Percentiles rank a stretch among this genome's conserved stretches.
These are phyloP conservation scores for Apiotrichum porosum DNA, from an alignment of 1,284 basidiomycete species.

Conservation along the genomic window DNA sequence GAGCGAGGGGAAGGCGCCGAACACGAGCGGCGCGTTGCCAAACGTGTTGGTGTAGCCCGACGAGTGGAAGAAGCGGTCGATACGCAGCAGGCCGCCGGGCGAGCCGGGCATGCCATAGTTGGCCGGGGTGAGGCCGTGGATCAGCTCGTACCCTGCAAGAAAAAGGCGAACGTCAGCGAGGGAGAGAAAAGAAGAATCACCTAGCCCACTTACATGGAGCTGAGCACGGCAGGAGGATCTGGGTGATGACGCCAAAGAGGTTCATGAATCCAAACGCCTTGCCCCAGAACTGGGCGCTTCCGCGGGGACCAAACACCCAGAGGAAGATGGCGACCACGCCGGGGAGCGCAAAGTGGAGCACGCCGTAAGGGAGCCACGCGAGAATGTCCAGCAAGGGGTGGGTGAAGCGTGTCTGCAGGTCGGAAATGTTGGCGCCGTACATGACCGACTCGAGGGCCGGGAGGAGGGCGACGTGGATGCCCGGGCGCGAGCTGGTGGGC, in stretches of 20 bases:
- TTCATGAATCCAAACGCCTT: constrained; percentile 92
- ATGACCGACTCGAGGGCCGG: constrained; percentile 91
- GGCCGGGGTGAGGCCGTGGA: constrained; percentile 92
- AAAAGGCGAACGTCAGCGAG: constrained; percentile 13
- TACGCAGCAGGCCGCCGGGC: constrained; percentile 85
- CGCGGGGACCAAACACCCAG: constrained; percentile 73
- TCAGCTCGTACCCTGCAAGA: constrained; percentile 84
- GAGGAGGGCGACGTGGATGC: constrained; percentile 84
- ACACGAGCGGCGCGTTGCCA: constrained; percentile 83
- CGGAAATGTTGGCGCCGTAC: constrained; percentile 95
- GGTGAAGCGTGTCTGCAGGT: constrained; percentile 89
- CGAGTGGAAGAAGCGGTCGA: constrained; percentile 79
- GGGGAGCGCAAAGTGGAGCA: constrained; percentile 81
- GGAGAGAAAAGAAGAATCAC: no score
- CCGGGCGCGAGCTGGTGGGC: constrained; percentile 66
- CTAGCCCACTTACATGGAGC: constrained; percentile 61
- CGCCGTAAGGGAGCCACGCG: constrained; percentile 94
- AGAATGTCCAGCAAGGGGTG: constrained; percentile 86
- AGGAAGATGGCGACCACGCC: constrained; percentile 72
- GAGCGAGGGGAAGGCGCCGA: constrained; percentile 93
- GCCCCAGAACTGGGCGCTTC: constrained; percentile 78
- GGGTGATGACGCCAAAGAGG: constrained; percentile 78
- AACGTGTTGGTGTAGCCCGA: constrained; percentile 77
- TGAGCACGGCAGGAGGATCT: constrained; percentile 86
- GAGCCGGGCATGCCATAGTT: constrained; percentile 89